phyloP scores from a whole-genome alignment of 108 stramenopile genomes.

The Fragilaria radians region DNA sequence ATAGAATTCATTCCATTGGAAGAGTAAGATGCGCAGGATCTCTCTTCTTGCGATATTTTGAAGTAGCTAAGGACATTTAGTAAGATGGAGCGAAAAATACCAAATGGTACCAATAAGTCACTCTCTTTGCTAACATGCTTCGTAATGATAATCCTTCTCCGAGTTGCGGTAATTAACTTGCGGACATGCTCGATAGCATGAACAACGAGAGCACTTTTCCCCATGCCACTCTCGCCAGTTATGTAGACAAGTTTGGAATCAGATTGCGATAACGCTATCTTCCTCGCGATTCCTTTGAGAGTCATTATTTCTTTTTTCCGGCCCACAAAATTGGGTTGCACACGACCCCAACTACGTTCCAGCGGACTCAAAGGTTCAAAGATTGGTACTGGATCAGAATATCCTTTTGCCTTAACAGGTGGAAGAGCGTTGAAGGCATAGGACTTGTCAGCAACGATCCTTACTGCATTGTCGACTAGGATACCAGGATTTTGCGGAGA shows the following conservation, averaged over 20 bases:
- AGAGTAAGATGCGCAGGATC: slow-evolving; percentile 1
- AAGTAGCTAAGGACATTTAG: slow-evolving; percentile 25
- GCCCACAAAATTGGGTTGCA: slow-evolving; percentile 49
- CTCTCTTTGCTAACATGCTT: slow-evolving; percentile 53
- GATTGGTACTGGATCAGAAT: slow-evolving; percentile 54
- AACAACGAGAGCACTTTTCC: slow-evolving; percentile 46
- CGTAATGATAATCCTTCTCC: slow-evolving; percentile 33
- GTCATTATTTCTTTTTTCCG: slow-evolving; percentile 40
- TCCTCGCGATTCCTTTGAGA: slow-evolving; percentile 38
- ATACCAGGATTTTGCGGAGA: slow-evolving; percentile 50
- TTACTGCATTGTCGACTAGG: slow-evolving; percentile 52
- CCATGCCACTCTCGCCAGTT: slow-evolving; percentile 43
- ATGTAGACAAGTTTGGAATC: slow-evolving; percentile 32
- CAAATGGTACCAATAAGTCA: slow-evolving; percentile 49
- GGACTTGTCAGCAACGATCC: slow-evolving; percentile 31
- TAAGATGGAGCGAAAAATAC: slow-evolving; percentile 46
- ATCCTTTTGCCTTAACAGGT: slow-evolving; percentile 53
- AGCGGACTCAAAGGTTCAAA: slow-evolving; percentile 44
- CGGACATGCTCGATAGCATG: slow-evolving; percentile 42
- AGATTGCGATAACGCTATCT: slow-evolving; percentile 17
- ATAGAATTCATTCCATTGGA: slow-evolving; percentile 8
- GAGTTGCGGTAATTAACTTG: slow-evolving; percentile 26
- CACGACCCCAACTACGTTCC: slow-evolving; percentile 38
- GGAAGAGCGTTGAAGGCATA: slow-evolving; percentile 49
- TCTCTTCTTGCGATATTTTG: slow-evolving; percentile 5